Percentiles rank a stretch among this genome's conserved stretches.
phyloP scores from a whole-genome alignment of 192 early-diverging fungal genomes.

The Paraglomus brasilianum region DNA sequence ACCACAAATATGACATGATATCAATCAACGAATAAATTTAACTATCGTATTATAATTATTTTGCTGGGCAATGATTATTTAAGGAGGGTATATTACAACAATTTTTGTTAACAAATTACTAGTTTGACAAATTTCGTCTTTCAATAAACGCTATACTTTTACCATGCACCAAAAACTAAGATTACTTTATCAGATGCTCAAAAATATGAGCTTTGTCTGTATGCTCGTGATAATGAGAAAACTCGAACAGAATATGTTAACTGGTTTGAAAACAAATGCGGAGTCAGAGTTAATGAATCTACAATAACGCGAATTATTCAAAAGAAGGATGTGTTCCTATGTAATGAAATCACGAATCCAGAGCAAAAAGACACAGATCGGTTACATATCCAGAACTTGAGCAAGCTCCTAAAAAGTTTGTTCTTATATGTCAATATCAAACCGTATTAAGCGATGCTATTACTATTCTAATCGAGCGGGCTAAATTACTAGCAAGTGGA shows the following conservation, averaged over 20 bases:
- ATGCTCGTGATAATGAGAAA: slow-evolving; percentile 18
- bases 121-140: slow-evolving; percentile 27
- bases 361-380: slow-evolving; percentile 18
- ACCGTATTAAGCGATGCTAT: slow-evolving; percentile 5
- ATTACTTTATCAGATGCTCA: slow-evolving; percentile 15
- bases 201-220: slow-evolving; percentile 26
- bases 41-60: too few relatives aligned
- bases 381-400: slow-evolving; percentile 4
- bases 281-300: slow-evolving; percentile 12
- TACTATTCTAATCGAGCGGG: slow-evolving; percentile 11
- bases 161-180: slow-evolving; percentile 24
- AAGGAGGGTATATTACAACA: too few relatives aligned
- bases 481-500: background rate
- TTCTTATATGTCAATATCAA: background rate
- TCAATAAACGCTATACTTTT: too few relatives aligned
- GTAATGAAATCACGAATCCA: background rate
- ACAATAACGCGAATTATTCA: slow-evolving; percentile 23
- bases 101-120: slow-evolving; percentile 31
- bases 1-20: too few relatives aligned
- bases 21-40: too few relatives aligned
- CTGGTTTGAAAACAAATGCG: slow-evolving; percentile 23
- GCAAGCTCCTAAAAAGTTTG: slow-evolving; percentile 1
- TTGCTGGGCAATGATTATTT: too few relatives aligned
- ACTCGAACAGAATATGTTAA: slow-evolving; percentile 6
- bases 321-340: background rate